Percentiles rank a stretch among this genome's conserved stretches.
These are phyloP conservation scores for Haplosporangium sp. DNA, from an alignment of 371 early-diverging fungal species.

Conservation along the genomic window DNA sequence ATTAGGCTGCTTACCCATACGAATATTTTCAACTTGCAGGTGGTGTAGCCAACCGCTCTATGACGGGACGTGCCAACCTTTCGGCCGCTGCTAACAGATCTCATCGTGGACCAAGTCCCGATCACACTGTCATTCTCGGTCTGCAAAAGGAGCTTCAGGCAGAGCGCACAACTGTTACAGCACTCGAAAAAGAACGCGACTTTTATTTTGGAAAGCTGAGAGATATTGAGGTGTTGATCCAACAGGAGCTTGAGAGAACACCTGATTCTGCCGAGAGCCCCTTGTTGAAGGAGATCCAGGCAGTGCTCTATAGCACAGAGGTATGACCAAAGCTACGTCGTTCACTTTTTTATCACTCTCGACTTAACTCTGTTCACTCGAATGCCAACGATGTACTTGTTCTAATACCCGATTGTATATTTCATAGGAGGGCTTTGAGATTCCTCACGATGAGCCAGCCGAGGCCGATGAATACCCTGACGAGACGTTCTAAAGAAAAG, in stretches of 20 bases:
- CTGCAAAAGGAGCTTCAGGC: slow-evolving; percentile 71
- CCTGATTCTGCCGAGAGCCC: slow-evolving; percentile 58
- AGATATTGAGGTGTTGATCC: slow-evolving; percentile 92
- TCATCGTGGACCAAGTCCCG: slow-evolving; percentile 51
- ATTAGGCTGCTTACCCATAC: background rate
- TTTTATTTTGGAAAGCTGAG: slow-evolving; percentile 95
- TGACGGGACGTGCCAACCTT: slow-evolving; percentile 41
- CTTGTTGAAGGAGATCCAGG: slow-evolving; percentile 81
- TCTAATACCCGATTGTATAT: too few relatives aligned
- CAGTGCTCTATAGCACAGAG: slow-evolving; percentile 90
- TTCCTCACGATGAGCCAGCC: slow-evolving; percentile 33
- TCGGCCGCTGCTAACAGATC: slow-evolving; percentile 46
- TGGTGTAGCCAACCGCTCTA: slow-evolving; percentile 42
- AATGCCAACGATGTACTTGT: background rate
- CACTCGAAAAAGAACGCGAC: slow-evolving; percentile 95
- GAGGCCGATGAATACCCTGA: slow-evolving; percentile 46
- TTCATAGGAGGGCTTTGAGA: slow-evolving; percentile 51
- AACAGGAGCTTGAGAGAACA: slow-evolving; percentile 71
- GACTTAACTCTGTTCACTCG: background rate
- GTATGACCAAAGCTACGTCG: slow-evolving; percentile 45
- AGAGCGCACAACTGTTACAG: slow-evolving; percentile 85
- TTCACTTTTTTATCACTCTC: background rate
- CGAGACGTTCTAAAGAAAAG: slow-evolving; percentile 44
- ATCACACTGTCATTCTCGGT: slow-evolving; percentile 38
- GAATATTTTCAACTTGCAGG: background rate